Evolutionary conservation across 768 basidiomycete species (phyloP).

Genomic region (Leccinum obscurum): DNA sequence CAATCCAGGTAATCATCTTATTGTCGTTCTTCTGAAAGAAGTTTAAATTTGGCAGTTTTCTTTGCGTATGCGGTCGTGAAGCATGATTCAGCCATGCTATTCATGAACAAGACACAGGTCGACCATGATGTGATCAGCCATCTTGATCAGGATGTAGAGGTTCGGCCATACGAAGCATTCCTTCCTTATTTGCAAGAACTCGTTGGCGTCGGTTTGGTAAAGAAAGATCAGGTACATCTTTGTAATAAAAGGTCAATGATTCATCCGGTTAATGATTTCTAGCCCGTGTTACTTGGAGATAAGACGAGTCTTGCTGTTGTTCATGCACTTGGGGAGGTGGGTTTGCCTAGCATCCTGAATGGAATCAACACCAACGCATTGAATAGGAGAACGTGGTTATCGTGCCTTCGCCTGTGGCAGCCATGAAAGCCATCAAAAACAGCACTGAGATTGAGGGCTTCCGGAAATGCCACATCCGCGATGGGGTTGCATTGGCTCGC

Average conservation of each 20-base stretch:
- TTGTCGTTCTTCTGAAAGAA: neutral
- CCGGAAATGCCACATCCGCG: conserved; percentile 83
- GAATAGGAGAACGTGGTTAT: conserved; percentile 58
- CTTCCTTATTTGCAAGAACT: conserved; percentile 62
- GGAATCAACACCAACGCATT: conserved; percentile 1
- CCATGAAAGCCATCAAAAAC: conserved; percentile 82
- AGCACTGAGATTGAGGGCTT: conserved; percentile 84
- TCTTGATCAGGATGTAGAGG: conserved; percentile 60
- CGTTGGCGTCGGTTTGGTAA: conserved; percentile 34
- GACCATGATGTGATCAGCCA: conserved; percentile 41
- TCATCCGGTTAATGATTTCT: neutral
- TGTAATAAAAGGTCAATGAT: conserved; percentile 6
- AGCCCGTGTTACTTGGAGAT: conserved; percentile 77
- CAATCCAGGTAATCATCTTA: conserved; percentile 57
- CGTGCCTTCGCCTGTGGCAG: conserved; percentile 70
- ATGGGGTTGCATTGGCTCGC: conserved; percentile 81
- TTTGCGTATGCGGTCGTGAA: conserved; percentile 89
- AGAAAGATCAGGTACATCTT: conserved; percentile 31
- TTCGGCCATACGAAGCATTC: conserved; percentile 70
- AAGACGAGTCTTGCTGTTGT: conserved; percentile 82
- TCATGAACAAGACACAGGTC: conserved; percentile 57
- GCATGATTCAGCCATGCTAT: conserved; percentile 56
- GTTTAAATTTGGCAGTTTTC: conserved; percentile 57
- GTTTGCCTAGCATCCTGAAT: conserved; percentile 2
- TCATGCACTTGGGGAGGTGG: conserved; percentile 71